Base-by-base conservation (phyloP, 1,284 basidiomycete species). In the Puccinia novopanici region DNA sequence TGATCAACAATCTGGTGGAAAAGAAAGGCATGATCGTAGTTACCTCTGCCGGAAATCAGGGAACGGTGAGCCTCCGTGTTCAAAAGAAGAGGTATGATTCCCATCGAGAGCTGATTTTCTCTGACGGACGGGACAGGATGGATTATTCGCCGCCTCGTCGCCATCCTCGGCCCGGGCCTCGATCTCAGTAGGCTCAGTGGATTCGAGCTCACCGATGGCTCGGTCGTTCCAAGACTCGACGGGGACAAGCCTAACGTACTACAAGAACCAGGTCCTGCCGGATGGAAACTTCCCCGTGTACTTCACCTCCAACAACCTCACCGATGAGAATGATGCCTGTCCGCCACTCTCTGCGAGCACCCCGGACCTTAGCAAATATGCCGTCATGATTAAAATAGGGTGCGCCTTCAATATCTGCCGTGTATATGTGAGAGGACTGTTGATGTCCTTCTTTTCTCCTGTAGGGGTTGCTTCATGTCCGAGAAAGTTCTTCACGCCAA, bases 161-260 rank as follows among this genome's bases (percentile, higher is more conserved):
- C 68, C 68, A 71, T 70, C 78, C 52, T 57, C 68, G 15, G 59
- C 70, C 37, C 30, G 54, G 52, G 52, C 30, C 74, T 34, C 78
- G 10, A 80, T 80, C n/a, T 15, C 78, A n/a, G 78, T 80, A 6
- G 78, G 70, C 22, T 80, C 78, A 37, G 78, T 65, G 27, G 70
- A 74, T 24, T 73, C 68, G 6, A 50, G 52, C 27, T 59, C 57
- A 48, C 37, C 59, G 15, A 63, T 73, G 70, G 45, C 70, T 48
- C 59, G 45, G 22, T 22, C 48, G 22, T 45, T 80, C 22, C 19
- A 30, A 37, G 50, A 45, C 17, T 65, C 70, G 10, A 50, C 59
- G 27, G 70, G 71, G 22, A 30, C 40, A 42, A 6, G 42, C 15
- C 40, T 80, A 15, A 40, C 45, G 27, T 80, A 80, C 40, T 80